Percentiles rank a stretch among this genome's conserved stretches.
phyloP scores from a whole-genome alignment of 2,329 filamentous ascomycete species.

The Cladosporium cucumerinum region DNA sequence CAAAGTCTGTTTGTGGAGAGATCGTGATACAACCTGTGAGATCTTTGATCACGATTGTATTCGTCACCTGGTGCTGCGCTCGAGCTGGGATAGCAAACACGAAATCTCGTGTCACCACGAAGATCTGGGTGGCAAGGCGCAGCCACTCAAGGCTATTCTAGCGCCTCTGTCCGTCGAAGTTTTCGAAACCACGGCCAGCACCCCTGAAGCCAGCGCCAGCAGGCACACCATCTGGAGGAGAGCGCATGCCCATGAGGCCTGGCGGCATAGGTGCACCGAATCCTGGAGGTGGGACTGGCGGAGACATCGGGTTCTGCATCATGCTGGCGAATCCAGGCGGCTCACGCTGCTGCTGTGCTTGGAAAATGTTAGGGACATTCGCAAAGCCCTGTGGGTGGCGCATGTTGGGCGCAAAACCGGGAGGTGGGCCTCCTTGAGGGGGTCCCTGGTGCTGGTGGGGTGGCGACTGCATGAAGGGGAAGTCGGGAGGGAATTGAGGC shows the following conservation, averaged over 20 bases:
- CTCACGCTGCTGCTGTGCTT: constrained; percentile 15
- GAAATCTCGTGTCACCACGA: neutral
- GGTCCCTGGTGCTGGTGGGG: constrained; percentile 6
- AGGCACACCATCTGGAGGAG: constrained; percentile 9
- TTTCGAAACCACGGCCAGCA: constrained; percentile 8
- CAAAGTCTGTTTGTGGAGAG: neutral
- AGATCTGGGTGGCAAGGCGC: neutral
- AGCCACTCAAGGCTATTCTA: constrained; percentile 15
- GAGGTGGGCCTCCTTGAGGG: constrained; percentile 13
- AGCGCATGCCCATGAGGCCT: constrained; percentile 15
- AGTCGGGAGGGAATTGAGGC: constrained; percentile 24
- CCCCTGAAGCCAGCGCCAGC: constrained; percentile 8
- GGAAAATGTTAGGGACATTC: constrained; percentile 12
- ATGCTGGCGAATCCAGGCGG: constrained; percentile 15
- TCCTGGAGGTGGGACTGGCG: constrained; percentile 12
- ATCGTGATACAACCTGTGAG: neutral
- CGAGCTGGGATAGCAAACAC: neutral
- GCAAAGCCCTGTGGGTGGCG: constrained; percentile 14
- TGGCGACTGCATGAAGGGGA: constrained; percentile 18
- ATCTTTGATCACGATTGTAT: neutral
- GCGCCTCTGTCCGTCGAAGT: constrained; percentile 12
- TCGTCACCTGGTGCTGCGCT: neutral
- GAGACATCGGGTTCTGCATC: constrained; percentile 16
- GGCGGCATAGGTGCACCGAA: constrained; percentile 16
- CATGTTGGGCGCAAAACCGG: constrained; percentile 16